These are phyloP conservation scores for Penicillium sp. DNA, from an alignment of 2,329 filamentous ascomycete genomes.

Conservation along the genomic window DNA sequence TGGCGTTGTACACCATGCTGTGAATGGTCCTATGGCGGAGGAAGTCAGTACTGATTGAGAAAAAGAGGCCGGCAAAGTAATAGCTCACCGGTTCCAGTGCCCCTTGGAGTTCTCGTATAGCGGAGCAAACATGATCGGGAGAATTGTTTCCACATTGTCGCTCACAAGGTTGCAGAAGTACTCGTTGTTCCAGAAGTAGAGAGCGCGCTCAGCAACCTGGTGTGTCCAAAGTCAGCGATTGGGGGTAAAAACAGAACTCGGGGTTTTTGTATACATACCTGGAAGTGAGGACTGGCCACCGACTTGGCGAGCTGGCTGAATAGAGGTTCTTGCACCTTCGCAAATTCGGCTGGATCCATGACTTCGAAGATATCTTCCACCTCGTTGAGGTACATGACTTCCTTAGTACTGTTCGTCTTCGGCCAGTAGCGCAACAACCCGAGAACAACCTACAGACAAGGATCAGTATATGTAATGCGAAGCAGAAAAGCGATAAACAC, in stretches of 20 bases:
- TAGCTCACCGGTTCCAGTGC: slow-evolving; percentile 88
- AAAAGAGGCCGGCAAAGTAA: not conserved
- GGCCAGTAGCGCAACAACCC: slow-evolving; percentile 96
- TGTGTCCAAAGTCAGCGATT: not conserved
- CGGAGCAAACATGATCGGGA: slow-evolving; percentile 98
- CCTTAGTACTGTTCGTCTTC: slow-evolving; percentile 98
- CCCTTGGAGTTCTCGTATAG: slow-evolving; percentile 98
- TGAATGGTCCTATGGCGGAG: slow-evolving; percentile 78
- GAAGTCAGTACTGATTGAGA: slow-evolving; percentile 11
- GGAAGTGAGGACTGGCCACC: slow-evolving; percentile 96
- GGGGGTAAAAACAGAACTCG: not conserved
- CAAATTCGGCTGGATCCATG: slow-evolving; percentile 97
- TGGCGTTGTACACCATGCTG: slow-evolving; percentile 99
- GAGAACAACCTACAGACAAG: slow-evolving; percentile 67
- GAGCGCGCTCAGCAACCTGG: slow-evolving; percentile 83
- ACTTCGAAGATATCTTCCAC: slow-evolving; percentile 99
- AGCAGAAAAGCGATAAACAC: slow-evolving; percentile 21
- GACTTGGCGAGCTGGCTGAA: slow-evolving; percentile 98
- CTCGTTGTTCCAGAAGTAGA: slow-evolving; percentile 99
- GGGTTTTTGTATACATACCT: slow-evolving; percentile 48
- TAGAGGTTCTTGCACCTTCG: slow-evolving; percentile 94
- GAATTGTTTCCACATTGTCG: slow-evolving; percentile 96
- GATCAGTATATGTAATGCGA: slow-evolving; percentile 9
- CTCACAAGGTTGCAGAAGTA: slow-evolving; percentile 99
- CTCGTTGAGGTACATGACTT: slow-evolving; percentile 99